Base-by-base conservation (phyloP, 2,329 filamentous ascomycete genomes). In the Dryadomyces quercivorus region DNA sequence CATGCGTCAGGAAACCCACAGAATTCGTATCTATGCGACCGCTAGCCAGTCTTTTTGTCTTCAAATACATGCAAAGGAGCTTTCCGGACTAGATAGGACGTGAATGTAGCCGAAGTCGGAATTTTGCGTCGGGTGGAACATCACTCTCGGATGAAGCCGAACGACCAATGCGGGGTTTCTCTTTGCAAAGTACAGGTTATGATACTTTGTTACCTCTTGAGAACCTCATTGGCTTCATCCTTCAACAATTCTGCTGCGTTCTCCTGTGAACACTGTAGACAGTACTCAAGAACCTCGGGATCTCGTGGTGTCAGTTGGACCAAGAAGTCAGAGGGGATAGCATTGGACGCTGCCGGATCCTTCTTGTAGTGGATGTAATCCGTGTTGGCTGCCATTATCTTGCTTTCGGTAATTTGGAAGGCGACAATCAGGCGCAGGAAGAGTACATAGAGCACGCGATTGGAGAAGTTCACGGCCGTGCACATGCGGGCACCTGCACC, bases 291-390 rank as follows among this genome's bases (percentile, higher is more conserved):
- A 44, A 44, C 18, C 3, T n/a, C 42, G 10, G 42, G 7, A 10
- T 44, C 42, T 9, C 42, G 42, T 3, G 42, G 42, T 16, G 42
- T 44, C 42, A 44, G 42, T 10, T 16, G 42, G 8, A 44, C 53
- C 34, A n/a, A 1, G 42, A 47, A 55, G 42, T 38, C 48, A 2
- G 42, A 3, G 1, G 53, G 38, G 18, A 55, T 51, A 10, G 53
- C 53, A 38, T 47, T 55, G 26, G 42, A n/a, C 9, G 48, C 48
- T 8, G 53, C 21, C 26, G 53, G 18, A 47, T 55, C 49, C 10
- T n/a, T 7, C 42, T 55, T 55, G 53, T 55, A 55, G 48, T 13
- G 42, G 10, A 55, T 18, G 22, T 55, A 55, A 31, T 55, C 42
- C 2, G 43, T 51, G 21, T 47, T 42, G 1, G 53, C 42, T 26